Evolutionary conservation across 108 stramenopile genomes (phyloP), one percentile per base, ranked within the genome.

Genomic region (Seminavis robusta): DNA sequence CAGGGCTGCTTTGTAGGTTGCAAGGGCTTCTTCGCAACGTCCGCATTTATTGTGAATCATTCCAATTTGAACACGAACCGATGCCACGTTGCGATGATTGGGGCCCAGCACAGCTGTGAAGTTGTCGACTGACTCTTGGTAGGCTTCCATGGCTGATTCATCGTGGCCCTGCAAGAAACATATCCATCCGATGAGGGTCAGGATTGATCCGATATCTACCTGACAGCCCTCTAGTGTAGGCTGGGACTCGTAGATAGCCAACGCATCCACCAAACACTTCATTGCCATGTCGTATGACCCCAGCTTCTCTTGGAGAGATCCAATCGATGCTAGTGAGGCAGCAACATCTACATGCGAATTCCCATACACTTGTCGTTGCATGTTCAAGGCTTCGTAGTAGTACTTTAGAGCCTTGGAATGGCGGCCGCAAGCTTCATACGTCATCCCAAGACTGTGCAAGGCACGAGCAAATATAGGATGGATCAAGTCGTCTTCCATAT

Each of bases 31-130:
- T 23, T 79, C 80, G 26, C 76, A 73, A 26, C 79, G 70, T 6
- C 77, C 80, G 9, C 51, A 71, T 56, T 85, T 75, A 23, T 81
- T 61, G 48, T 80, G 70, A 25, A 74, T 80, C 16, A 63, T 84
- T 3, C 75, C 86, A 51, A 88, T 69, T 41, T 67, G 67, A 36
- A 65, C 61, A 69, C 83, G 65, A 2, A 83, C 38, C 6, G 75
- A 50, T 13, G 77, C 78, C 3, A 84, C 74, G 41, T 73, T 64
- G 17, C 72, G 47, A 40, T 77, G 79, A 55, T 70, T 47, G 19
- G 60, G 46, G 25, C 72, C 75, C 21, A 67, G 54, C 16, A 11
- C 13, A 13, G 36, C 11, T 13, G 13, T 9, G 13, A 37, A 13
- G 9, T 11, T 11, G 13, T 37, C 36, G 10, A 37, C 9, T 11